Evolutionary conservation across 768 basidiomycete species (phyloP), one percentile per base, ranked within the genome.

Genomic region (Hebeloma cylindrosporum): DNA sequence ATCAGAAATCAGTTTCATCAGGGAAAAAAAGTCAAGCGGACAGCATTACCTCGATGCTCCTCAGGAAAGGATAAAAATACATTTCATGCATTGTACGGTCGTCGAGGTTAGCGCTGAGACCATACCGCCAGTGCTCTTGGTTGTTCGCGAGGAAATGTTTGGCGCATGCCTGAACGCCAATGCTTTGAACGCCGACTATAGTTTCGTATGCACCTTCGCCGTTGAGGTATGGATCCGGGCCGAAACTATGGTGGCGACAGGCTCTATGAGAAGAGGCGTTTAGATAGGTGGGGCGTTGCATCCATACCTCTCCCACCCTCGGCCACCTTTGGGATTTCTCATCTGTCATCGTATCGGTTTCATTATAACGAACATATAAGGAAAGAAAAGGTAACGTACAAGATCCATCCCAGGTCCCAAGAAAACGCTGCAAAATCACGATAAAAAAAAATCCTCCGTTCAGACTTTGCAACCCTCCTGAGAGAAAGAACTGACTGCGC

Each of bases 181-280:
- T 67, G 51, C 70, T 72, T 52, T 85, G 83, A 7, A 83, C 70
- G 1, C 83, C 82, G 2, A 68, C 61, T 37, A 85, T 72, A 0
- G 80, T 82, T 56, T 80, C 73, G 47, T 73, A 79, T 0, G 79
- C 74, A 9, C 72, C 79, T 62, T 80, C 80, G 5, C 83, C 83
- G 39, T 70, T 71, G 7, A 86, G 69, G 55, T 78, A 85, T 1
- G 83, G 83, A 61, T 85, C 83, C 3, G 73, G 78, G 21, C 81
- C 75, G 49, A 74, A 75, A 43, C 73, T 75, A 18, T 26, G 7
- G 10, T 28, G 18, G 43, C 34, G 27, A 43, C 36, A 31, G 34
- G 9, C 31, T 42, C 20, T 28, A 10, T 29, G 7, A 29, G 13
- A 9, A 36, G 14, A 29, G 25, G 34, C 17, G 14, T 10, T 27